Base-by-base conservation (phyloP, 495 filamentous ascomycete genomes). In the Chaetomidium leptoderma region DNA sequence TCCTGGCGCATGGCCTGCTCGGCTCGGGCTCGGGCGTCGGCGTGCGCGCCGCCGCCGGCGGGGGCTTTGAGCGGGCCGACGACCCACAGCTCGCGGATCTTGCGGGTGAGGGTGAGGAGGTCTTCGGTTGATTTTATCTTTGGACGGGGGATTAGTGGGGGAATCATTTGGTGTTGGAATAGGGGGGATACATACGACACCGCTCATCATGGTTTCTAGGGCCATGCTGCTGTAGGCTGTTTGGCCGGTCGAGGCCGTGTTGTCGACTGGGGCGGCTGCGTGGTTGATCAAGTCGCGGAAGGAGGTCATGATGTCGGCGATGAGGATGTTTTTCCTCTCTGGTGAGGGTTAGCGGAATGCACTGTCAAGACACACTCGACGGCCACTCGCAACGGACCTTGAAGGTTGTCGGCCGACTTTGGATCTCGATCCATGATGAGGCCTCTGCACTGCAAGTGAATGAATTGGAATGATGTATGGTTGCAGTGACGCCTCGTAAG, bases 51-150 rank as follows among this genome's bases (percentile, higher is more conserved):
- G 5, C 58, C 62, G 47, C 67, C 68, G 21, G 69, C 71, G 0
- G 69, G 67, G 48, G 64, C 64, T 44, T 62, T 67, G 9, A 77
- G 65, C 0, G 73, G 68, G 4, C 75, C 75, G 26, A 69, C 58
- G 30, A 77, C 67, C 75, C 75, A 78, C 2, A 78, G 67, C 23
- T 71, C 66, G 52, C 74, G 71, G 29, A 78, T 64, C 55, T 71
- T 67, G 43, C 74, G 70, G 33, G 64, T 78, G 2, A 78, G 59
- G 4, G 63, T 39, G 5, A 77, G 64, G 0, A 78, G 67, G 43
- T 73, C 71, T 10, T 72, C 68, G 2, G 61, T 61, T 0, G 62
- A 63, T 53, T 74, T 60, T 50, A 72, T 53, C 63, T 75, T 8
- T 42, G 3, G 16, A 19, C 10, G 24, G 21, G 6, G 1, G 35